Evolutionary conservation across 2,329 filamentous ascomycete species (phyloP), one percentile per base, ranked within the genome.

Genomic region (Aureobasidium sp.): DNA sequence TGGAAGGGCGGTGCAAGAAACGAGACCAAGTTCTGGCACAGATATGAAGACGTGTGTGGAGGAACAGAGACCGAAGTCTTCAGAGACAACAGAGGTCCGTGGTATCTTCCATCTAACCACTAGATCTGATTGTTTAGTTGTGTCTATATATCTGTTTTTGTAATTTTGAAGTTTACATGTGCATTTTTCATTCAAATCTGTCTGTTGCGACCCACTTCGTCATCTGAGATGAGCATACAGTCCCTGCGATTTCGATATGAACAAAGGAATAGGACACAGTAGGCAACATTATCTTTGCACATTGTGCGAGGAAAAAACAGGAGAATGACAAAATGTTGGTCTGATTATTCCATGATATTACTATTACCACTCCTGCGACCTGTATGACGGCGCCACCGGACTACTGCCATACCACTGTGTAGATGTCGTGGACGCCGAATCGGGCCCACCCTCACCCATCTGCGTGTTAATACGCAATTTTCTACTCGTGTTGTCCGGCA

Each of bases 1-100:
- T 63, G 62, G 62, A 59, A 44, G 29, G 62, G 62, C 11, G 62
- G 62, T 31, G 62, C 48, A 22, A 63, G 62, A 20, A 59, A 59
- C 17, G 44, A 57, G n/a, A 52, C 44, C 11, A 57, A 49, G 17
- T 60, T 22, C 22, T 63, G 62, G 62, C 47, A 36, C 29, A 59
- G 62, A 41, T 63, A 60, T 34, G 62, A 63, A 22, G 62, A 63
- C 47, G 31, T 63, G 12, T 63, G 62, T 36, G 31, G 15, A 31
- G 62, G 62, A 22, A 44, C 31, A 6, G 55, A 60, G 37, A 44
- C 44, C 7, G 62, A 63, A 20, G 48, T 63, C n/a, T 63, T 63
- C 25, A 58, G 55, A 41, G 62, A 63, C 53, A 49, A 17, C 25
- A 52, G 48, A 29, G 62, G 62, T n/a, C 36, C 27, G n/a, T 63